Conservation (phyloP, 1,284 basidiomycete genomes). For the Moesziomyces aphidis region DNA sequence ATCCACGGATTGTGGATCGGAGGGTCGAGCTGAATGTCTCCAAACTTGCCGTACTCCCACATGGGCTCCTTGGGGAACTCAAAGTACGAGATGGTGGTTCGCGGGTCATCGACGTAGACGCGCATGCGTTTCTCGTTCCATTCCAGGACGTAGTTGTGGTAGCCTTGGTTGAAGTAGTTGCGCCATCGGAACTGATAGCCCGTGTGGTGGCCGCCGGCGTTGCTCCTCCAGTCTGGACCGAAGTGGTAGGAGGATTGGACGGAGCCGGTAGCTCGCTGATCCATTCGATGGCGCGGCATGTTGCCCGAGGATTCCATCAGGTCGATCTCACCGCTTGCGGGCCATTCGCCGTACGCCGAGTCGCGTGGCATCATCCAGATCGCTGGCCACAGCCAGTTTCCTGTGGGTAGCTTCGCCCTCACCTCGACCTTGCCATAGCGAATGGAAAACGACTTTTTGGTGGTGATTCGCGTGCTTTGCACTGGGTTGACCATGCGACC, state of each 20-base stretch:
- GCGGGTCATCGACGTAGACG: conserved; percentile 76
- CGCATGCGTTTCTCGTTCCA: conserved; percentile 83
- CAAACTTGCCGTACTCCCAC: conserved; percentile 81
- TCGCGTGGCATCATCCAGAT: conserved; percentile 85
- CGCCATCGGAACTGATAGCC: conserved; percentile 79
- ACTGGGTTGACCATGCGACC: conserved; percentile 79
- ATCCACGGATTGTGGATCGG: conserved; percentile 72
- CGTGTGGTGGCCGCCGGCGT: conserved; percentile 76
- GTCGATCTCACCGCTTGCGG: conserved; percentile 80
- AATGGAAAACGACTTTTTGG: conserved; percentile 75
- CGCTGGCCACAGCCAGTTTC: conserved; percentile 81
- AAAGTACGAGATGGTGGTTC: conserved; percentile 75
- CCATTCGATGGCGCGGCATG: conserved; percentile 75
- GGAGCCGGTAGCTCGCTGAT: conserved; percentile 42
- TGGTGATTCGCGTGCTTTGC: conserved; percentile 81
- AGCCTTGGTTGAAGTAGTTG: conserved; percentile 76
- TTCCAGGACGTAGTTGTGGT: conserved; percentile 83
- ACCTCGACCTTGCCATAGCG: conserved; percentile 85
- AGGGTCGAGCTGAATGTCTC: conserved; percentile 76
- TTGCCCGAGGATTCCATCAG: conserved; percentile 75
- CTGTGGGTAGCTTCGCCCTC: conserved; percentile 78
- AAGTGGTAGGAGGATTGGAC: conserved; percentile 77
- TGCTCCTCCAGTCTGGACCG: conserved; percentile 73
- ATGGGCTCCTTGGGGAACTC: conserved; percentile 75
- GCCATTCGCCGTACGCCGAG: conserved; percentile 81